Evolutionary conservation across 352 stramenopile genomes (phyloP).

Genomic region (Globisporangium middletonii): DNA sequence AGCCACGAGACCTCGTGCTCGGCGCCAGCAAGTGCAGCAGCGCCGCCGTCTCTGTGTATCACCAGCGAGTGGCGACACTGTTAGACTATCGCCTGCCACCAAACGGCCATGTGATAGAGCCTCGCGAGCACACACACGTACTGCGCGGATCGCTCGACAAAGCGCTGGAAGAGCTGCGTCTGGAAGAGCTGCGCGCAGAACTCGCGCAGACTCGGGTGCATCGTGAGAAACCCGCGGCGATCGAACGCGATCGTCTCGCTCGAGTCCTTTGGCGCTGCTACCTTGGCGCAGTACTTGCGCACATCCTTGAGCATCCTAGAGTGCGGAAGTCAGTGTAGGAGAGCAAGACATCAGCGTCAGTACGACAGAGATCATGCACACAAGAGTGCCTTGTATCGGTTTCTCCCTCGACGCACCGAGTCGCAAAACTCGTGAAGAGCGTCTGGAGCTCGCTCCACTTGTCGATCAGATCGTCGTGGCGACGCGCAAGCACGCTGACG

Average conservation of each 20-base stretch:
- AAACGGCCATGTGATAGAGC: neutral
- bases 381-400: neutral
- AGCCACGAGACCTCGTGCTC: constrained; percentile 45
- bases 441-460: constrained; percentile 55
- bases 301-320: constrained; percentile 56
- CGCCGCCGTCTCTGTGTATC: neutral
- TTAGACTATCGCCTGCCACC: neutral
- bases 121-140: constrained; percentile 13
- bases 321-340: neutral
- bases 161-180: constrained; percentile 69
- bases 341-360: neutral
- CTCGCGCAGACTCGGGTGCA: constrained; percentile 52
- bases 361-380: neutral
- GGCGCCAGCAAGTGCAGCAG: neutral
- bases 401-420: constrained; percentile 23
- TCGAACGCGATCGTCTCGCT: constrained; percentile 33
- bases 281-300: constrained; percentile 43
- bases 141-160: constrained; percentile 38
- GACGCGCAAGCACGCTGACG: constrained; percentile 16
- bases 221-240: constrained; percentile 40
- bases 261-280: neutral
- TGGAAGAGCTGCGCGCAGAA: constrained; percentile 67
- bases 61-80: neutral
- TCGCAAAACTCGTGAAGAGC: constrained; percentile 45
- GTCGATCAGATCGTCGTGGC: constrained; percentile 44